These are phyloP conservation scores for Penicillium paradoxum DNA, from an alignment of 495 filamentous ascomycete genomes.

Conservation along the genomic window DNA sequence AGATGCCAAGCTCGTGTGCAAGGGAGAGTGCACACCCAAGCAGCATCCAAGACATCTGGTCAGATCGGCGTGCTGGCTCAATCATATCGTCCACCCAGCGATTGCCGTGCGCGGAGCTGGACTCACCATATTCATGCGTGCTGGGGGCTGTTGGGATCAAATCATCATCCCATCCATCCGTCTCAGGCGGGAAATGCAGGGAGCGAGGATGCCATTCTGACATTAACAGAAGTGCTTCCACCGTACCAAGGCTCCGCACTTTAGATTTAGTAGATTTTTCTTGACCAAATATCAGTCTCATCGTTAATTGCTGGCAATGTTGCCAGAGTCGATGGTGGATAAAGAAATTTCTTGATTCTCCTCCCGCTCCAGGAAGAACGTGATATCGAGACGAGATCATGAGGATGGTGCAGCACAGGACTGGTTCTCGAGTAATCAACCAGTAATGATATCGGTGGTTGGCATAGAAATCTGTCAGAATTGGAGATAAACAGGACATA, in stretches of 20 bases:
- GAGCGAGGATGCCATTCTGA: slow-evolving; percentile 55
- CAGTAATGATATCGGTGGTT: slow-evolving; percentile 40
- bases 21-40: slow-evolving; percentile 49
- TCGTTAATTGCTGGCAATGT: slow-evolving; percentile 48
- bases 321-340: slow-evolving; percentile 53
- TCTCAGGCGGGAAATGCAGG: slow-evolving; percentile 50
- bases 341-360: slow-evolving; percentile 49
- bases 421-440: slow-evolving; percentile 45
- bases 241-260: slow-evolving; percentile 45
- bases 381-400: slow-evolving; percentile 53
- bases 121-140: slow-evolving; percentile 11
- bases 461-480: slow-evolving; percentile 48
- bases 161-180: slow-evolving; percentile 46
- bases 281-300: slow-evolving; percentile 48
- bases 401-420: slow-evolving; percentile 47
- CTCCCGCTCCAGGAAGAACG: slow-evolving; percentile 47
- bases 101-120: slow-evolving; percentile 24
- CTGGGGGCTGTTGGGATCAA: slow-evolving; percentile 24
- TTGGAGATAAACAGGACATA: slow-evolving; percentile 49
- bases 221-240: slow-evolving; percentile 49
- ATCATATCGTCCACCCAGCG: slow-evolving; percentile 46
- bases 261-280: slow-evolving; percentile 44
- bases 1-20: slow-evolving; percentile 48
- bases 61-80: slow-evolving; percentile 48
- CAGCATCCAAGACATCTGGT: slow-evolving; percentile 56